Evolutionary conservation across 495 filamentous ascomycete species (phyloP), one percentile per base, ranked within the genome.

Genomic region (Hamigera avellanea): DNA sequence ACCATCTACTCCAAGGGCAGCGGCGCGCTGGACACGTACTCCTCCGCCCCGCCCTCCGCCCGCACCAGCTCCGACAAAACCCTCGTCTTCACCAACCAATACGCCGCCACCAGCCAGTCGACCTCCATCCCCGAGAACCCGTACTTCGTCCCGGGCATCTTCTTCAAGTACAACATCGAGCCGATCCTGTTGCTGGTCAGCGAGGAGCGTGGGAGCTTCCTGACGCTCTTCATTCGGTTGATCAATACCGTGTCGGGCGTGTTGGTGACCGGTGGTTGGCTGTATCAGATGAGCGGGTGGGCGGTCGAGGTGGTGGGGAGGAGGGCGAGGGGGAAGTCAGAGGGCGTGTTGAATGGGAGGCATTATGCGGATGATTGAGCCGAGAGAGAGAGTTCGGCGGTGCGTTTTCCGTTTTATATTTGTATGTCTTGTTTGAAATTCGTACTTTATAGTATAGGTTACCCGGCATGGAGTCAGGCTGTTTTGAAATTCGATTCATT

Each of bases 121-220:
- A 70, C 74, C 35, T 46, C 64, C 6, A 66, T 95, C 26, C 59
- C 66, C 37, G 82, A 93, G 55, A 75, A 67, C 40, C 64, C 67
- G 6, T 54, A 41, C 41, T 40, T 59, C 27, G 73, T 93, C 5
- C 91, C 91, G 1, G 93, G 93, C 8, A 83, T 99, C 45, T 99
- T 95, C 60, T 86, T 99, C 71, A 96, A 96, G 67, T 99, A 89
- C 56, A 89, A 96, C 59, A 95, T 99, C 53, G 91, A 99, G 73
- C 91, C 91, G 3, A 89, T 99, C 48, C 55, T 86, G 46, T 64
- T 99, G 19, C 77, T 80, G 16, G 77, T 99, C 36, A 79, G 79
- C 43, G 91, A 95, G 63, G 76, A 79, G 49, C 69, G 89, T 45
- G 78, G 75, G 27, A 68, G 81, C 13, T 67, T 95, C 37, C 54